Conservation (phyloP, 2,329 filamentous ascomycete species). For the Pleoardoris graminearum region DNA sequence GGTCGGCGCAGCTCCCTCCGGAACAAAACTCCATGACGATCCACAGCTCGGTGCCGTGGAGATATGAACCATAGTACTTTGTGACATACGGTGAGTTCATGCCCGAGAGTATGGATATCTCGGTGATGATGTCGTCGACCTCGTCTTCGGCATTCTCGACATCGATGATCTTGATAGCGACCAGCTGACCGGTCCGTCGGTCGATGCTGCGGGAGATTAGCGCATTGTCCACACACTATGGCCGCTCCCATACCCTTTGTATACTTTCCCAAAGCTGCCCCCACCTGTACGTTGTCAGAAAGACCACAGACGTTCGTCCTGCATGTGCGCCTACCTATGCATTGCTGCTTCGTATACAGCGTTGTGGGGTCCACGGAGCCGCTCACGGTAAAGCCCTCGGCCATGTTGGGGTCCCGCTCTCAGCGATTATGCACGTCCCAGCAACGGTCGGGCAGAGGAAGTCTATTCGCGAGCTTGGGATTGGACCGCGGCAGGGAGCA, state of each 20-base stretch:
- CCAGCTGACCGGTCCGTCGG: slow-evolving; percentile 87
- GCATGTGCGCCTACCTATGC: slow-evolving; percentile 43
- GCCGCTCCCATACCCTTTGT: slow-evolving; percentile 75
- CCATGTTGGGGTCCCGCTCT: slow-evolving; percentile 17
- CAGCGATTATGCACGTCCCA: neutral
- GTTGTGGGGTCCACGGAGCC: slow-evolving; percentile 78
- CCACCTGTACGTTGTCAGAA: slow-evolving; percentile 64
- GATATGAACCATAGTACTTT: slow-evolving; percentile 95
- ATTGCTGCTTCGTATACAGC: slow-evolving; percentile 79
- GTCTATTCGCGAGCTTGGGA: neutral
- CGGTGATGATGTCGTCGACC: slow-evolving; percentile 98
- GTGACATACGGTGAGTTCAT: slow-evolving; percentile 96
- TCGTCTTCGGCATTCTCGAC: slow-evolving; percentile 99
- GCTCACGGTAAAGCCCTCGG: slow-evolving; percentile 43
- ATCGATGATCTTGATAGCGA: slow-evolving; percentile 98
- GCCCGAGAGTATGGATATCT: slow-evolving; percentile 96
- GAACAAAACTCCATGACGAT: slow-evolving; percentile 99
- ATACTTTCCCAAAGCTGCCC: slow-evolving; percentile 97
- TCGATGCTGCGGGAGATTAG: slow-evolving; percentile 67
- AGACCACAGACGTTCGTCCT: neutral
- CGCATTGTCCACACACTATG: neutral
- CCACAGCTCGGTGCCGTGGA: slow-evolving; percentile 96
- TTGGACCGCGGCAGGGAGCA: neutral
- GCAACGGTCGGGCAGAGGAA: neutral
- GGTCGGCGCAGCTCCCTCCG: slow-evolving; percentile 90